Evolutionary conservation across 2,329 filamentous ascomycete genomes (phyloP).

Genomic region (Claviceps purpurea): DNA sequence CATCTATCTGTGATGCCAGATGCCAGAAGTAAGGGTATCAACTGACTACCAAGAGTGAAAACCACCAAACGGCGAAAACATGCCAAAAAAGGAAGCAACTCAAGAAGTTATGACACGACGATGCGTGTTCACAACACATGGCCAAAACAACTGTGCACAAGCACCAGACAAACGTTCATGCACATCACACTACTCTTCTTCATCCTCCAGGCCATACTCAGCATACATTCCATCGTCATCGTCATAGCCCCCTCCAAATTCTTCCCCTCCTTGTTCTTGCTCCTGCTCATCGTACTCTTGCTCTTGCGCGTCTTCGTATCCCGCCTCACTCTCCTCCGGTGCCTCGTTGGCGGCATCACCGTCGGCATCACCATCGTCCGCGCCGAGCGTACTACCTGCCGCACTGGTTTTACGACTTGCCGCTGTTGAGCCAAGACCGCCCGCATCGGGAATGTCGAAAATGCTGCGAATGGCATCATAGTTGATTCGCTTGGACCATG

Average conservation of each 20-base stretch:
- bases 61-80: too few relatives aligned
- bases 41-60: too few relatives aligned
- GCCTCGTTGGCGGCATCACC: constrained; percentile 13
- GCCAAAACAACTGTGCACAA: background rate
- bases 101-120: too few relatives aligned
- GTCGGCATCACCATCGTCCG: constrained; percentile 20
- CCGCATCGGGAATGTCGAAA: constrained; percentile 33
- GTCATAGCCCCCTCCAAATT: constrained; percentile 21
- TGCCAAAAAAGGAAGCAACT: too few relatives aligned
- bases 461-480: constrained; percentile 50
- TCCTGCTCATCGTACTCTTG: constrained; percentile 19
- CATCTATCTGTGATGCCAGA: too few relatives aligned
- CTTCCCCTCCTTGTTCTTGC: constrained; percentile 17
- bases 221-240: constrained; percentile 25
- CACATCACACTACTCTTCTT: background rate
- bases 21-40: too few relatives aligned
- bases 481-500: constrained; percentile 63
- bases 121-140: too few relatives aligned
- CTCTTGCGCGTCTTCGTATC: constrained; percentile 19
- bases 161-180: too few relatives aligned
- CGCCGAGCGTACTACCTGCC: constrained; percentile 23
- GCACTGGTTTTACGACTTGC: constrained; percentile 32
- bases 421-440: constrained; percentile 35
- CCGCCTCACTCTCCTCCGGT: constrained; percentile 22
- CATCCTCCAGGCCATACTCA: constrained; percentile 12